These are phyloP conservation scores for Yamadazyma sp. DNA, from an alignment of 1,139 yeast species.

Conservation along the genomic window DNA sequence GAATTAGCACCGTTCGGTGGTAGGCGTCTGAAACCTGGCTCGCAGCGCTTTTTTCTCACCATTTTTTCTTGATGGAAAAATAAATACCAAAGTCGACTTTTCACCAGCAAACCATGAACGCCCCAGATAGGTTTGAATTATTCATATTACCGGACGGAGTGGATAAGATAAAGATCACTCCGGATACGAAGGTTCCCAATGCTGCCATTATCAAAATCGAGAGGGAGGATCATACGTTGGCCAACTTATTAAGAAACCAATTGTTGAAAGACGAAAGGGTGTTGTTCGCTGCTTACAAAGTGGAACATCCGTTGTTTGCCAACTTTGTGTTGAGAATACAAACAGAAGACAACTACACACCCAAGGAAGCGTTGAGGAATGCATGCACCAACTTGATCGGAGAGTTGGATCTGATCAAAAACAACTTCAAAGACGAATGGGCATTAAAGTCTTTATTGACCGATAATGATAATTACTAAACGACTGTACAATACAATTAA, in stretches of 20 bases:
- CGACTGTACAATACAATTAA: background rate
- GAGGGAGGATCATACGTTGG: conserved; percentile 96
- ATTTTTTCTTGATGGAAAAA: background rate
- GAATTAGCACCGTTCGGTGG: too few species aligned
- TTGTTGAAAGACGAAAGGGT: conserved; percentile 84
- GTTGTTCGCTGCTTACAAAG: conserved; percentile 93
- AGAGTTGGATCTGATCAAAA: conserved; percentile 71
- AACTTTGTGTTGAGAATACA: conserved; percentile 91
- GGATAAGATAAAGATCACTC: conserved; percentile 82
- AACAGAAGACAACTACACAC: conserved; percentile 92
- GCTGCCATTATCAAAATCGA: conserved; percentile 92
- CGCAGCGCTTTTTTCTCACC: too few species aligned
- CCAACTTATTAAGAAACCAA: conserved; percentile 84
- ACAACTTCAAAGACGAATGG: conserved; percentile 89
- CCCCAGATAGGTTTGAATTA: conserved; percentile 97
- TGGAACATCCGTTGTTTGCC: conserved; percentile 96
- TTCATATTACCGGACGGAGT: conserved; percentile 97
- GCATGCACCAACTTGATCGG: conserved; percentile 84
- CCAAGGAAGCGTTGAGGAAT: conserved; percentile 83
- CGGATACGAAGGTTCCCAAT: conserved; percentile 94
- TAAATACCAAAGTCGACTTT: background rate
- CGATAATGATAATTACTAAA: conserved; percentile 49
- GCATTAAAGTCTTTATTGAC: conserved; percentile 73
- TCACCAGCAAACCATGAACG: conserved; percentile 62
- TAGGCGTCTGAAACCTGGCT: too few species aligned